A percentile compares a stretch with the other conserved stretches of the same genome.
These are phyloP conservation scores for Fusarium verrucosum DNA, from an alignment of 2,329 filamentous ascomycete genomes.

Conservation along the genomic window DNA sequence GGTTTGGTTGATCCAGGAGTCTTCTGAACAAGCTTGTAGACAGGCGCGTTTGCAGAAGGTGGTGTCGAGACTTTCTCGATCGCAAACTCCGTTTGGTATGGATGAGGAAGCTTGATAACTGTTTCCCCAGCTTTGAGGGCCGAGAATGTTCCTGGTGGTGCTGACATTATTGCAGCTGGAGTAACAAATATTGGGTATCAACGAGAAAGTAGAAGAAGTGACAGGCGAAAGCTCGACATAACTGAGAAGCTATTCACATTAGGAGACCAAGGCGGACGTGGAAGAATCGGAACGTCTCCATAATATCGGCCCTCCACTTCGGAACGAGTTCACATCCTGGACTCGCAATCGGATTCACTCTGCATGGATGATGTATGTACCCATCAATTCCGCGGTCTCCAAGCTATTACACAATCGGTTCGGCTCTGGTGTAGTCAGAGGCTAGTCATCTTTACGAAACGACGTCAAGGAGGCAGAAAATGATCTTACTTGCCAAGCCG, in stretches of 20 bases:
- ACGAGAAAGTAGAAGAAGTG: neutral
- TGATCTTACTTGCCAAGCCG: slow-evolving; percentile 9
- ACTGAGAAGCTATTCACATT: slow-evolving; percentile 38
- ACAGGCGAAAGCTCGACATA: neutral
- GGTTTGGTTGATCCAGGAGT: slow-evolving; percentile 41
- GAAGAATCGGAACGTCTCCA: slow-evolving; percentile 14
- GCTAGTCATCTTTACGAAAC: slow-evolving; percentile 5
- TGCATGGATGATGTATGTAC: slow-evolving; percentile 1
- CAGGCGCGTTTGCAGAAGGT: slow-evolving; percentile 28
- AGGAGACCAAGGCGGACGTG: neutral
- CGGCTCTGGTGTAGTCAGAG: slow-evolving; percentile 4
- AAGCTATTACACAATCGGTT: slow-evolving; percentile 6
- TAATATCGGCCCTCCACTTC: slow-evolving; percentile 14
- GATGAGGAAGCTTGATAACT: slow-evolving; percentile 60
- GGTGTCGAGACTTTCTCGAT: slow-evolving; percentile 48
- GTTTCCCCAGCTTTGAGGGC: slow-evolving; percentile 48
- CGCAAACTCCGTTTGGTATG: slow-evolving; percentile 58
- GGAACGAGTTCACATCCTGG: slow-evolving; percentile 9
- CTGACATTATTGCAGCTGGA: slow-evolving; percentile 27
- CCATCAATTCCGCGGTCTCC: slow-evolving; percentile 14
- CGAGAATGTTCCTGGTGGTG: slow-evolving; percentile 31
- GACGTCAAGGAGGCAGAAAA: slow-evolving; percentile 13
- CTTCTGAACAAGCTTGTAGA: slow-evolving; percentile 51
- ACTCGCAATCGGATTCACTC: neutral
- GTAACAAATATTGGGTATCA: neutral